Evolutionary conservation across 2,329 filamentous ascomycete species (phyloP), one percentile per base, ranked within the genome.

Genomic region (Epicoccum nigrum): DNA sequence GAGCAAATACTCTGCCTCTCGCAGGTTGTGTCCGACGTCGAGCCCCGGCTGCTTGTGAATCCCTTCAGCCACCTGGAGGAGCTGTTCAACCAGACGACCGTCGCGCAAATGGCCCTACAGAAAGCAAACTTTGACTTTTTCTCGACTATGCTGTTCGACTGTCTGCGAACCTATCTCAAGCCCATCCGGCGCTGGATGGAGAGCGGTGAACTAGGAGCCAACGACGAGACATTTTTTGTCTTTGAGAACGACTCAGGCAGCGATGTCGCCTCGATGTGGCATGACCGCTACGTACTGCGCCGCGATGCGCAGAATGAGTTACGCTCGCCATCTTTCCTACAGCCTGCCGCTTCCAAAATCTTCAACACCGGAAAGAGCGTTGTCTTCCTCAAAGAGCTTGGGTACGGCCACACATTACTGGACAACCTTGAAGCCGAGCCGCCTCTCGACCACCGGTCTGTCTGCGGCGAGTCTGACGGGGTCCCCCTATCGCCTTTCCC

Each of bases 281-380:
- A 87, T 58, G 81, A 86, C 51, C 85, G 87, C 62, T 97, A 86
- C 70, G 78, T 81, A 17, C 76, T 97, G 12, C 83, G 86, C 20
- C 79, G 76, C 11, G 84, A 85, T 1, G 71, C 80, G 3, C 77
- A 84, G 33, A 85, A 86, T 13, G 74, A 75, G 1, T 71, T 92
- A 1, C 85, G 88, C 61, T 86, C 87, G 0, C 92, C 93, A 0
- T 80, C 76, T 2, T 97, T 96, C 58, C 79, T 97, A 4, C 83
- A 86, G 31, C 81, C 86, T 2, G 83, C 86, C 2, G 85, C 84
- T 0, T 76, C 78, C 19, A 88, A 86, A 55, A 90, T 97, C 30
- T 93, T 96, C 63, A 91, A 87, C 1, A 87, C 90, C 1, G 93
- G 93, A 0, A 97, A 97, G 73, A 95, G 88, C 62, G 86, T 94